Evolutionary conservation across 768 basidiomycete species (phyloP).

Genomic region (Hypholoma sublateritium): DNA sequence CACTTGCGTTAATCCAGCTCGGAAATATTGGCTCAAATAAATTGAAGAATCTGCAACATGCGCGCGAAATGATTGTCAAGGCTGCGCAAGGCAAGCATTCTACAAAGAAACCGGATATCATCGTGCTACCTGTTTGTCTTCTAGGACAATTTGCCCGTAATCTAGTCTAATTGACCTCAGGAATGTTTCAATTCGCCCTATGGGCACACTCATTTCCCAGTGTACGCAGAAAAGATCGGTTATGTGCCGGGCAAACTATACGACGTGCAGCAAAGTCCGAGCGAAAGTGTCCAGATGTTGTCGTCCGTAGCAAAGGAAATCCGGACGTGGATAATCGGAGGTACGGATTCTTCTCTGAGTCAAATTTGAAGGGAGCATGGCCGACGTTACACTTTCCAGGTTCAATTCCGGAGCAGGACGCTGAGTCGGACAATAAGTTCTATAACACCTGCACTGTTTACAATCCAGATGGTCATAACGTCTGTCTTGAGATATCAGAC

Average conservation of each 20-base stretch:
- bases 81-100: conserved; percentile 51
- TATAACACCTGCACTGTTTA: conserved; percentile 96
- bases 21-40: conserved; percentile 75
- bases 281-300: conserved; percentile 81
- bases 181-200: conserved; percentile 92
- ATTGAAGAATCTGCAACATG: conserved; percentile 77
- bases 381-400: conserved; percentile 47
- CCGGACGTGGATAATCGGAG: conserved; percentile 90
- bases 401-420: conserved; percentile 87
- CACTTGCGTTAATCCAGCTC: conserved; percentile 87
- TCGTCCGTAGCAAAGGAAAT: conserved; percentile 77
- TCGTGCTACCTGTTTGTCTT: conserved; percentile 76
- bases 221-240: conserved; percentile 79
- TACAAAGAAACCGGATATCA: conserved; percentile 67
- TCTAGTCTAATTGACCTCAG: conserved; percentile 32
- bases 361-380: background rate
- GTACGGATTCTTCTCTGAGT: conserved; percentile 33
- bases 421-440: conserved; percentile 58
- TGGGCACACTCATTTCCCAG: conserved; percentile 75
- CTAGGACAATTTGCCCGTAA: background rate
- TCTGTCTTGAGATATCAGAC: background rate
- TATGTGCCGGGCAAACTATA: conserved; percentile 60
- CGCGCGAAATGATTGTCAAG: conserved; percentile 73
- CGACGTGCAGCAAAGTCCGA: conserved; percentile 51
- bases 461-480: conserved; percentile 62